These are phyloP conservation scores for Pythium monospermum DNA, from an alignment of 352 stramenopile species.

Conservation along the genomic window DNA sequence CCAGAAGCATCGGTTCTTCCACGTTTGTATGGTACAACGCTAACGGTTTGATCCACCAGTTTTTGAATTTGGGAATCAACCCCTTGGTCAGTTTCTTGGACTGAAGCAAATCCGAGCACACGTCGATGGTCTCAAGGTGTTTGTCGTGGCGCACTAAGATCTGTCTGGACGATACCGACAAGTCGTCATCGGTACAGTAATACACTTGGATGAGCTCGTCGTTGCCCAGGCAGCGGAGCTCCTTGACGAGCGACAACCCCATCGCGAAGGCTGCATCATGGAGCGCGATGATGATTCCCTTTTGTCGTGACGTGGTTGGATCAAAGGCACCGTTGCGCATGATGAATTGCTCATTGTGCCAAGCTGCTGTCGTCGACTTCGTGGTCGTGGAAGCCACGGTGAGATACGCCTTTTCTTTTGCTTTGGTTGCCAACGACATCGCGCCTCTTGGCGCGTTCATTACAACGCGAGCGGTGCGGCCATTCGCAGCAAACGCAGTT, in stretches of 20 bases:
- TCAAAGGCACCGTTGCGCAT: conserved; percentile 24
- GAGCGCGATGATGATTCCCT: conserved; percentile 35
- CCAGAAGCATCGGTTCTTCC: conserved; percentile 39
- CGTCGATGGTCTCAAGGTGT: conserved; percentile 52
- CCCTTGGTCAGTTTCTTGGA: conserved; percentile 5
- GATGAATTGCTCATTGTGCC: neutral
- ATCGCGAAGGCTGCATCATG: conserved; percentile 42
- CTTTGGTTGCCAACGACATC: too few relatives aligned
- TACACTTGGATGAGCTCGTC: conserved; percentile 38
- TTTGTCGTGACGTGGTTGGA: conserved; percentile 16
- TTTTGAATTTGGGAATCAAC: conserved; percentile 32
- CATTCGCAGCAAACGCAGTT: too few relatives aligned
- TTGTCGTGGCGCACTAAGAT: conserved; percentile 38
- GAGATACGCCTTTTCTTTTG: neutral
- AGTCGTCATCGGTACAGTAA: conserved; percentile 35
- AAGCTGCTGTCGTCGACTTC: neutral
- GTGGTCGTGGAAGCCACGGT: neutral
- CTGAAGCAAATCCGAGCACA: conserved; percentile 39
- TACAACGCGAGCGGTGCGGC: too few relatives aligned
- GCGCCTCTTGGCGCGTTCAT: too few relatives aligned
- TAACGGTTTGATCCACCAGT: conserved; percentile 60
- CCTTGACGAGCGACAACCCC: conserved; percentile 50
- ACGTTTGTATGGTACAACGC: conserved; percentile 44
- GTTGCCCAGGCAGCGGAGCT: conserved; percentile 42
- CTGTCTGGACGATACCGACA: conserved; percentile 26